Base-by-base conservation (phyloP, 768 basidiomycete genomes). In the Lactarius evosmus region DNA sequence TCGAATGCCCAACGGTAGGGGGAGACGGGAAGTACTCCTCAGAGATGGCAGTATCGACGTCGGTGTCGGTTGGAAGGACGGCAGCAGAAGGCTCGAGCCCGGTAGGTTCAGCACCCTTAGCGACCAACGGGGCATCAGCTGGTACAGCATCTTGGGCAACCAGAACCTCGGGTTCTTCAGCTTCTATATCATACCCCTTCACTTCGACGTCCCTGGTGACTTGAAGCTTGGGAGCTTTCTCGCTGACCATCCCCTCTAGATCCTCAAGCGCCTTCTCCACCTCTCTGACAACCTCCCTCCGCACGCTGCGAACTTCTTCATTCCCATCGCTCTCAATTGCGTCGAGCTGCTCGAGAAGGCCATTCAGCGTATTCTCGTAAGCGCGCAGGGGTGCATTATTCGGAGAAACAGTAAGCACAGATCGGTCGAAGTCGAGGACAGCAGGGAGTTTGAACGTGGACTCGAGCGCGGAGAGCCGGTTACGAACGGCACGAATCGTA, bases 291-390 rank as follows among this genome's bases (percentile, higher is more conserved):
- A 88, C 75, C 3, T 74, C 73, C 67, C 84, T 78, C 56, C 91
- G 74, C 65, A 70, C 73, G 32, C 76, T 74, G 56, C 89, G 75
- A 8, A 93, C 80, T 1, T 72, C 74, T 66, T 74, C 73, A 56
- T 84, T 78, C 0, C 89, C 89, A 66, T 79, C 80, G 67, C 85
- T 88, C 68, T 88, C 83, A 27, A 92, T 80, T 0, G 80, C 83
- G 66, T 92, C 90, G 17, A 92, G 81, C 63, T 79, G 78, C 54
- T 82, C 78, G 33, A 92, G 78, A 9, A 92, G 73, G 40, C 83
- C 83, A 60, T 81, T 82, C 49, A 91, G 78, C 49, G 79, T 75
- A 66, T 90, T 82, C 22, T 78, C 75, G 72, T 91, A 86, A 4
- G 76, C 78, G 73, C 86, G 87, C 27, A 91, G 74, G 0, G 81